Conservation (phyloP, 163 green algal species). For the Chlamydomonas reinhardtii region DNA sequence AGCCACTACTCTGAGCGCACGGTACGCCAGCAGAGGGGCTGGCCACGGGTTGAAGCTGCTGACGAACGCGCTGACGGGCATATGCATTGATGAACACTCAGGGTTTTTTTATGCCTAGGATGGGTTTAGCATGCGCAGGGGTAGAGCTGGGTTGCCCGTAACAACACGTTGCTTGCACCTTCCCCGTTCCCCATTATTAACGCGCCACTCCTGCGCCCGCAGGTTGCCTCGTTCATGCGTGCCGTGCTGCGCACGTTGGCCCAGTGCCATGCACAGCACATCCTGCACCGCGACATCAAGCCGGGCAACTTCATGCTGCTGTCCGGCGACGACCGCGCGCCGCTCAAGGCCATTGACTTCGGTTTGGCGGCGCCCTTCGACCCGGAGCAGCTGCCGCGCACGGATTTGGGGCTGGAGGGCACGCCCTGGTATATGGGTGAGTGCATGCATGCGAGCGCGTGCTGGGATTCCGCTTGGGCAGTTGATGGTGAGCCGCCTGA, state of each 20-base stretch:
- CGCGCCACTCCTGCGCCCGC: background rate
- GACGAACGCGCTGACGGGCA: too few species aligned
- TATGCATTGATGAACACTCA: too few species aligned
- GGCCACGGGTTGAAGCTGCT: too few species aligned
- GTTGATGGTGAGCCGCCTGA: too few species aligned
- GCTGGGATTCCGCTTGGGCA: too few species aligned
- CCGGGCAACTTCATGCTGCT: constrained; percentile 95
- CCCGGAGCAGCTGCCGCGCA: constrained; percentile 75
- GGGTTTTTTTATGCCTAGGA: too few species aligned
- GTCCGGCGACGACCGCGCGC: constrained; percentile 70
- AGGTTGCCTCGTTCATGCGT: constrained; percentile 78
- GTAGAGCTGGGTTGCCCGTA: too few species aligned
- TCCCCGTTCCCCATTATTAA: too few species aligned
- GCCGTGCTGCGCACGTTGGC: constrained; percentile 85
- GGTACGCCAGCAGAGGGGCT: constrained; percentile 50
- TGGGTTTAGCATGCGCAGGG: too few species aligned
- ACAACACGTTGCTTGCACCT: too few species aligned
- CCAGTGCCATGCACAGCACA: constrained; percentile 89
- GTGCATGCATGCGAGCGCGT: too few species aligned
- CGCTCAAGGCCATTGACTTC: constrained; percentile 95
- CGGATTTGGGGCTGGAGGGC: constrained; percentile 88
- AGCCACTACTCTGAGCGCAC: constrained; percentile 86
- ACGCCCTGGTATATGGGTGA: constrained; percentile 30
- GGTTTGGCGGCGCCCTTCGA: constrained; percentile 80
- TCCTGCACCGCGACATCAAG: constrained; percentile 95